Evolutionary conservation across 2,329 filamentous ascomycete genomes (phyloP).

Genomic region (Curvularia verruculosa): DNA sequence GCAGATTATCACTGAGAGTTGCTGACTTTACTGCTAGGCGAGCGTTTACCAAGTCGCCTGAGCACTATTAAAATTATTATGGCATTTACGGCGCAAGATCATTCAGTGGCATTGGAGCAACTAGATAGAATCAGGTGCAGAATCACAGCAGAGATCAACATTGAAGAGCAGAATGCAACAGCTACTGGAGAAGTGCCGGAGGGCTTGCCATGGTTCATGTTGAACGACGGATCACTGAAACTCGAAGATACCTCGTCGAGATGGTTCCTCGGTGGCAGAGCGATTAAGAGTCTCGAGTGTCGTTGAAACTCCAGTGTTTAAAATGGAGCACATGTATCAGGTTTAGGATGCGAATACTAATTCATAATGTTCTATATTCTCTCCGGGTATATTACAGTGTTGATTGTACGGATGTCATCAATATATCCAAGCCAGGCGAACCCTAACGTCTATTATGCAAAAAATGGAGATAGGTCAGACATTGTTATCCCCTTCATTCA

Average conservation of each 20-base stretch:
- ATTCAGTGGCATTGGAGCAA: slow-evolving; percentile 20
- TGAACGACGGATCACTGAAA: slow-evolving; percentile 39
- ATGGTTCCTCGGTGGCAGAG: slow-evolving; percentile 42
- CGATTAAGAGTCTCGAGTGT: slow-evolving; percentile 48
- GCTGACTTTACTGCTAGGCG: slow-evolving; percentile 11
- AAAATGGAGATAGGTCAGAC: slow-evolving; percentile 32
- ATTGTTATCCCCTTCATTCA: slow-evolving; percentile 48
- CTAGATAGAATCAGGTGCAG: slow-evolving; percentile 28
- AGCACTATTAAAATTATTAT: slow-evolving; percentile 26
- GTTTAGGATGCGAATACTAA: background rate
- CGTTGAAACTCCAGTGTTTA: slow-evolving; percentile 16
- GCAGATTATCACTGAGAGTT: background rate
- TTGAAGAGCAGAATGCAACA: slow-evolving; percentile 21
- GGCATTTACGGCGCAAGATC: slow-evolving; percentile 19
- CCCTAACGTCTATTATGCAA: slow-evolving; percentile 40
- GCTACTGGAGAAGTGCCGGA: slow-evolving; percentile 10
- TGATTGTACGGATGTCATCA: slow-evolving; percentile 4
- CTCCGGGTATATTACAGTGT: slow-evolving; percentile 25
- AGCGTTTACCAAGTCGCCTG: slow-evolving; percentile 18
- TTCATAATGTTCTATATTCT: slow-evolving; percentile 10
- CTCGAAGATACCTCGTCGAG: slow-evolving; percentile 35
- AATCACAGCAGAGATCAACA: slow-evolving; percentile 20
- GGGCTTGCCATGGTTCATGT: slow-evolving; percentile 36
- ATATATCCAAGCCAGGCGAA: slow-evolving; percentile 24
- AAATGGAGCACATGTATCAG: background rate